Conservation (phyloP, 768 basidiomycete genomes). For the Sporobolomyces roseus region DNA sequence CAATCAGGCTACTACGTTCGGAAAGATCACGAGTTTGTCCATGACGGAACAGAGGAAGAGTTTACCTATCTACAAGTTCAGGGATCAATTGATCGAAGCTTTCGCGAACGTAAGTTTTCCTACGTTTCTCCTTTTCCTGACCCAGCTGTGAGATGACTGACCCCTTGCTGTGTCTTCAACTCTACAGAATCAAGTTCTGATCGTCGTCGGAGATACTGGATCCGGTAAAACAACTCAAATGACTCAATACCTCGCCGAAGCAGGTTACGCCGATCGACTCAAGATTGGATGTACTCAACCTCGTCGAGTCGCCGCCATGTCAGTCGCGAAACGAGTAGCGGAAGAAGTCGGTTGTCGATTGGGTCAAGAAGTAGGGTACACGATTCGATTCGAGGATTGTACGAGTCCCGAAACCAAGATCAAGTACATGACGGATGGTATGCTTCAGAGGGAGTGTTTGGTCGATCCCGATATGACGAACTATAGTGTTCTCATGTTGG, state of each 20-base stretch:
- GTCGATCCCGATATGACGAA: conserved; percentile 89
- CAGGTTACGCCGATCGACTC: conserved; percentile 79
- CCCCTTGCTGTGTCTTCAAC: conserved; percentile 20
- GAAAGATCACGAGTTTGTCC: conserved; percentile 80
- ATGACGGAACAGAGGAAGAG: conserved; percentile 90
- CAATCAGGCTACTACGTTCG: conserved; percentile 93
- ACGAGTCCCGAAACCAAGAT: conserved; percentile 97
- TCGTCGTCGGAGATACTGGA: conserved; percentile 97
- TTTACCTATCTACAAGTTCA: conserved; percentile 90
- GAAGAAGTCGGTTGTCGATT: conserved; percentile 97
- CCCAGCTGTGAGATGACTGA: neutral
- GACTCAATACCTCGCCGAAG: conserved; percentile 95
- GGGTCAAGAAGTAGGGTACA: conserved; percentile 96
- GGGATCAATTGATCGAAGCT: conserved; percentile 82
- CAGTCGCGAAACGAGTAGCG: conserved; percentile 95
- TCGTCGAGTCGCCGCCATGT: conserved; percentile 98
- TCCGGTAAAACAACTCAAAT: conserved; percentile 99
- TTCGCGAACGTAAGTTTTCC: conserved; percentile 70
- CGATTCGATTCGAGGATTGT: conserved; percentile 98
- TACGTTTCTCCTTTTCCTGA: conserved; percentile 6
- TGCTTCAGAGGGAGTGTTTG: conserved; percentile 93
- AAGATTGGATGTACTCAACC: conserved; percentile 97
- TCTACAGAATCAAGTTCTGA: conserved; percentile 84
- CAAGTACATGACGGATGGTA: conserved; percentile 99
- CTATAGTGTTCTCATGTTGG: conserved; percentile 95